Conservation (phyloP, 345 rosid genomes). For the Aquilaria sinensis region DNA sequence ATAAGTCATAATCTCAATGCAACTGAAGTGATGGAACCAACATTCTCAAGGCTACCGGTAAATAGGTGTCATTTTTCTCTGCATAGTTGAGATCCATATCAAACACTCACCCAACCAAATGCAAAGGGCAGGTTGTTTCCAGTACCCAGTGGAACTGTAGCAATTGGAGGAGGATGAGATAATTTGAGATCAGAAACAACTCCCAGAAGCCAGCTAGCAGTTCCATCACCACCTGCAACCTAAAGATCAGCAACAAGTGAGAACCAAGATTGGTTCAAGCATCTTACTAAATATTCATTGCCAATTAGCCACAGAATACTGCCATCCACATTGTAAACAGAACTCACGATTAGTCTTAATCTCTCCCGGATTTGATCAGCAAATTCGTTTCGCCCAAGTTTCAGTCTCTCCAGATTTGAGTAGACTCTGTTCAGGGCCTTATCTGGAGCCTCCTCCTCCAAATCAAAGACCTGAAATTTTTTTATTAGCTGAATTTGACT, state of each 20-base stretch:
- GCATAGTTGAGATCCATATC: neutral
- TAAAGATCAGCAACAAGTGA: constrained; percentile 13
- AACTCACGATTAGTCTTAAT: constrained; percentile 67
- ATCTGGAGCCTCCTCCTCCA: constrained; percentile 66
- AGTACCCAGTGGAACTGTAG: constrained; percentile 93
- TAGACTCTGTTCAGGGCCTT: constrained; percentile 50
- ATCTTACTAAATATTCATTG: neutral
- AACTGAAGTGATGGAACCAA: too few species aligned
- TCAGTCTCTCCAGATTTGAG: constrained; percentile 53
- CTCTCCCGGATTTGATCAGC: constrained; percentile 42
- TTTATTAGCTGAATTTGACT: neutral
- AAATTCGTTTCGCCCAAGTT: constrained; percentile 31
- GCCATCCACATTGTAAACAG: neutral
- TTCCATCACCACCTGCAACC: constrained; percentile 99
- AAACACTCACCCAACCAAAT: constrained; percentile 77
- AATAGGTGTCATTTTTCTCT: neutral
- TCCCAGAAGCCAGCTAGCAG: constrained; percentile 98
- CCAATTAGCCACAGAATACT: neutral
- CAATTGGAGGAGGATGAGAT: constrained; percentile 84
- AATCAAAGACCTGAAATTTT: constrained; percentile 60
- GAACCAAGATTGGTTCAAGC: neutral
- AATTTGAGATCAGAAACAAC: constrained; percentile 87
- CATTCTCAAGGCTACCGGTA: neutral
- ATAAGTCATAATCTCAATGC: neutral
- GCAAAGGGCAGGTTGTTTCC: constrained; percentile 96